A percentile compares a stretch with the other conserved stretches of the same genome.
Conservation (phyloP, 2,329 filamentous ascomycete genomes). For the Fusarium mundagurra region DNA sequence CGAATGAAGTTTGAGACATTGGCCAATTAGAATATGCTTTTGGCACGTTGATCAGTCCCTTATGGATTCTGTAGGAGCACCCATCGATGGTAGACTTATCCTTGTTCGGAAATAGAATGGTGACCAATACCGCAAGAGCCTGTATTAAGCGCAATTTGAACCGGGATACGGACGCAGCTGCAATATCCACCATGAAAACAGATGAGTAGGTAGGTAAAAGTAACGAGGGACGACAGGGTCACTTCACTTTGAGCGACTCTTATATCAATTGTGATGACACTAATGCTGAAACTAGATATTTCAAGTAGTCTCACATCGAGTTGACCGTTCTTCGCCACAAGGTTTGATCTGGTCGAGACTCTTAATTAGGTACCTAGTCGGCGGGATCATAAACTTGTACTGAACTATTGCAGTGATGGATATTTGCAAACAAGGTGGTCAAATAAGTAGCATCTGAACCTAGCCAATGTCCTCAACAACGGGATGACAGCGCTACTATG, state of each 20-base stretch:
- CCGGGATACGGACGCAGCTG: not conserved
- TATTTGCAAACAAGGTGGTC: not conserved
- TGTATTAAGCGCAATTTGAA: conserved; percentile 22
- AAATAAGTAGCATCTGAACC: conserved; percentile 2
- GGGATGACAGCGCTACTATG: not conserved
- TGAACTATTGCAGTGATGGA: not conserved
- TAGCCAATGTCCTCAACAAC: not conserved
- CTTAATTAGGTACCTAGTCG: not conserved
- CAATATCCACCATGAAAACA: not conserved
- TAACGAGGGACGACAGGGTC: not conserved
- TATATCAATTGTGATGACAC: not conserved
- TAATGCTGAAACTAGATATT: not conserved
- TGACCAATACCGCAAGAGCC: not conserved
- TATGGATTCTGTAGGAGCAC: not conserved
- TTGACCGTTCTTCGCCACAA: not conserved
- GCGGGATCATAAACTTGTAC: not conserved
- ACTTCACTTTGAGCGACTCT: not conserved
- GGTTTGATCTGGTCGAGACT: conserved; percentile 2
- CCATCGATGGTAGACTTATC: not conserved
- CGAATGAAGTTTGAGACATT: conserved; percentile 28
- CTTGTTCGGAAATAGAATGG: not conserved
- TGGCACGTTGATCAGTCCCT: conserved; percentile 30
- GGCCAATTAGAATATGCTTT: conserved; percentile 22
- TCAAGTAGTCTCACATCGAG: not conserved
- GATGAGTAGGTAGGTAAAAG: not conserved